Percentiles rank a stretch among this genome's conserved stretches.
These are phyloP conservation scores for Coprinopsis cinerea DNA, from an alignment of 768 basidiomycete genomes.

Conservation along the genomic window DNA sequence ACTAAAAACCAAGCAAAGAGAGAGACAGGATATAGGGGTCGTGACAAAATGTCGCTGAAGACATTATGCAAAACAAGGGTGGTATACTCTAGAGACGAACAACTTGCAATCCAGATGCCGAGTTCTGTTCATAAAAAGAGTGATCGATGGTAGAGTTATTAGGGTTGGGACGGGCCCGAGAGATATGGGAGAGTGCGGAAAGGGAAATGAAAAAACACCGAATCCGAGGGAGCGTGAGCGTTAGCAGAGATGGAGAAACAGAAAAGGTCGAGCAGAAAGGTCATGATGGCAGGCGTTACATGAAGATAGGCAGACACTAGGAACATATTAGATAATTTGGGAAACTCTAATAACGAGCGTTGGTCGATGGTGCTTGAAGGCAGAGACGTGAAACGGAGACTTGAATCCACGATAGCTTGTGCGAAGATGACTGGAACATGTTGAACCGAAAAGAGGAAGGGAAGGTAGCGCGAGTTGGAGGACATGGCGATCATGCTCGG, in stretches of 20 bases:
- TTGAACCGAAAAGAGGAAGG: background rate
- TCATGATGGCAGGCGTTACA: slow-evolving; percentile 7
- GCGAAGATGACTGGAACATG: background rate
- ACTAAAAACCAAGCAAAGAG: too few relatives aligned
- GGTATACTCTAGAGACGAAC: slow-evolving; percentile 4
- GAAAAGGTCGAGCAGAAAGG: too few relatives aligned
- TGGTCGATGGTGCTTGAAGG: background rate
- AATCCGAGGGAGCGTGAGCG: slow-evolving; percentile 9
- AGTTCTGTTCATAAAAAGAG: background rate
- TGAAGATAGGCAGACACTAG: background rate
- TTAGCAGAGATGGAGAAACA: too few relatives aligned
- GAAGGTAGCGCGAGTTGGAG: background rate
- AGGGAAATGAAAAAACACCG: background rate
- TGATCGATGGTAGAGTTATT: slow-evolving; percentile 2
- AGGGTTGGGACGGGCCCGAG: too few relatives aligned
- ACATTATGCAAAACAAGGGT: background rate
- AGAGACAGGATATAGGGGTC: background rate
- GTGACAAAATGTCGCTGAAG: background rate
- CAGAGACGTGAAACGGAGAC: background rate
- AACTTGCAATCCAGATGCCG: slow-evolving; percentile 3
- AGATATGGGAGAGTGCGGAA: too few relatives aligned
- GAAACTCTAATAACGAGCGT: slow-evolving; percentile 9
- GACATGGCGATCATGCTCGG: slow-evolving; percentile 36
- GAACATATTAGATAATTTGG: background rate
- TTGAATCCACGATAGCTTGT: slow-evolving; percentile 1